These are phyloP conservation scores for Kandelia obovata DNA, from an alignment of 345 rosid species.

Conservation along the genomic window DNA sequence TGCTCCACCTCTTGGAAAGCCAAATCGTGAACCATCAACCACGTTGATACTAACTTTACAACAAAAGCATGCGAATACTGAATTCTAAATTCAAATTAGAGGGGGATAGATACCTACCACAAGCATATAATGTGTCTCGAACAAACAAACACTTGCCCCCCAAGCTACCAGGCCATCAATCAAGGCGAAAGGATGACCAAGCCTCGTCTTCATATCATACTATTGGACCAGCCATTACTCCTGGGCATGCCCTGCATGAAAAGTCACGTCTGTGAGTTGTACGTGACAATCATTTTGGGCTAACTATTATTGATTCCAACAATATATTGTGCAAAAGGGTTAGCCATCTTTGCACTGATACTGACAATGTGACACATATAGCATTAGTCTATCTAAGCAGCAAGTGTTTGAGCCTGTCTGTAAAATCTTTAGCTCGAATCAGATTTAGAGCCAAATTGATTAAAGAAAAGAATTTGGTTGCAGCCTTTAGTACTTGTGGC, in stretches of 20 bases:
- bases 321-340: too few species aligned
- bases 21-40: not conserved
- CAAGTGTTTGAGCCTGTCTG: too few species aligned
- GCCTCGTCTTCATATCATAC: slow-evolving; percentile 13
- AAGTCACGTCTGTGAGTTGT: too few species aligned
- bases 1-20: not conserved
- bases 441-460: too few species aligned
- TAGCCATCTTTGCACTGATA: too few species aligned
- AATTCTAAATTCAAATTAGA: not conserved
- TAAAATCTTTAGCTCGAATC: too few species aligned
- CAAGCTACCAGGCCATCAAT: not conserved
- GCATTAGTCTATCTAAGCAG: too few species aligned
- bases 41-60: not conserved
- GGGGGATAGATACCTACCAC: slow-evolving; percentile 9
- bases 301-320: too few species aligned
- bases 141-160: slow-evolving; percentile 20
- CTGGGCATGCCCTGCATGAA: not conserved
- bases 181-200: not conserved
- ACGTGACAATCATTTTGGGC: too few species aligned
- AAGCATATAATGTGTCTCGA: slow-evolving; percentile 1
- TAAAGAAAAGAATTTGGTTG: too few species aligned
- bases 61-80: not conserved
- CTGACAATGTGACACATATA: too few species aligned
- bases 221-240: not conserved
- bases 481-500: too few species aligned